Conservation (phyloP, 192 early-diverging fungal species). For the Coemansia umbellata region DNA sequence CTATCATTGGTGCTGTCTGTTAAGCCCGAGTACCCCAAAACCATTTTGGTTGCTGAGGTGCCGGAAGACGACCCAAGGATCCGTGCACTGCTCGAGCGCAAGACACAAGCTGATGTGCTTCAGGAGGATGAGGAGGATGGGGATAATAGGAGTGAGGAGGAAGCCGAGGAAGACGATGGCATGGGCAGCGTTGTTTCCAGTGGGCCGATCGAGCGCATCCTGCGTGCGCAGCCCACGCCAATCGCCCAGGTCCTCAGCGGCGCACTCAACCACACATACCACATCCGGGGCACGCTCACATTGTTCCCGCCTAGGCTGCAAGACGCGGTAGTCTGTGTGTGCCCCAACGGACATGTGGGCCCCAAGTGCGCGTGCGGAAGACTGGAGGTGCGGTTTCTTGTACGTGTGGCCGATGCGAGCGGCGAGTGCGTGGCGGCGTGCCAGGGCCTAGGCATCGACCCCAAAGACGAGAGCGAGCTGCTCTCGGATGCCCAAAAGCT, state of each 20-base stretch:
- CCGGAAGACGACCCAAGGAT: slow-evolving; percentile 3
- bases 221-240: neutral
- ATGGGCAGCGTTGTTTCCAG: neutral
- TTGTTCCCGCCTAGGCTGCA: neutral
- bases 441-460: neutral
- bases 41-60: slow-evolving; percentile 4
- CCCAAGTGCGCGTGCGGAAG: neutral
- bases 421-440: neutral
- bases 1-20: neutral
- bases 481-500: neutral
- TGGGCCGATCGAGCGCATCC: neutral
- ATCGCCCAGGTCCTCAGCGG: neutral
- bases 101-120: neutral
- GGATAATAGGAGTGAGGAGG: neutral
- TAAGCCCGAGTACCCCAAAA: slow-evolving; percentile 4
- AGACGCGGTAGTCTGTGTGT: neutral
- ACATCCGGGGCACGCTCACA: neutral
- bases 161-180: neutral
- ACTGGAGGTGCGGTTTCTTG: neutral
- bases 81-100: neutral
- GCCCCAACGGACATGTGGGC: slow-evolving; percentile 1
- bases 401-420: neutral
- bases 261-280: neutral
- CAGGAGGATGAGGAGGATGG: neutral
- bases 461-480: neutral